Evolutionary conservation across 805 yeast species (phyloP), one percentile per base, ranked within the genome.

Genomic region (Wickerhamiella kazuoi): DNA sequence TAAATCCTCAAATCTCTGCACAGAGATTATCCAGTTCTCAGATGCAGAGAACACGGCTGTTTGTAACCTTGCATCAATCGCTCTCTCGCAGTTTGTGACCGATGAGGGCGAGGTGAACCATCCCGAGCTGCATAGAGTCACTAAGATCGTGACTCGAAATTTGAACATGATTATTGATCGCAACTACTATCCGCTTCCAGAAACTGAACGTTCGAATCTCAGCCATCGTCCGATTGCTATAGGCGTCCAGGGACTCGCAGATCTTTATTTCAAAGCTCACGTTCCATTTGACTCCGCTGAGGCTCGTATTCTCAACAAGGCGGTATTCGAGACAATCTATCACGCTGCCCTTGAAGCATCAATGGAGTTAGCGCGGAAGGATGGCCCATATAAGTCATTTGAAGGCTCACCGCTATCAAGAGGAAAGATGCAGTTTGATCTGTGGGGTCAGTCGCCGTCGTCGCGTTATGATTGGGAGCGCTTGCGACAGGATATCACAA

Each of bases 221-320:
- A 69, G 69, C 50, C 78, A 86, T 57, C 67, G 97, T 49, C 96
- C 97, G 8, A 69, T 87, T 52, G 94, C 95, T 6, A 60, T 87
- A 23, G 97, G 97, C 44, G 94, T 87, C 7, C 95, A 86, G 59
- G 97, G 97, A 37, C 66, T 87, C 34, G 94, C 96, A 17, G 96
- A 87, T 58, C 68, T 75, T 2, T 86, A 80, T 55, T 70, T 80
- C 67, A 63, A 65, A 42, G 60, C 86, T 44, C 69, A 84, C 51
- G 49, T 79, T 37, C 83, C 94, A 23, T 87, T 82, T 56, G 94
- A 82, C 44, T 77, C 87, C 30, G 60, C 63, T 15, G 78, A 72
- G 47, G 94, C 96, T 3, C 68, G 68, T 47, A 57, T 59, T 34
- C 60, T 87, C 45, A 87, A 87, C 59, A 64, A 67, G 30, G 79